Evolutionary conservation across 768 basidiomycete genomes (phyloP).

Genomic region (Termitomyces sp.): DNA sequence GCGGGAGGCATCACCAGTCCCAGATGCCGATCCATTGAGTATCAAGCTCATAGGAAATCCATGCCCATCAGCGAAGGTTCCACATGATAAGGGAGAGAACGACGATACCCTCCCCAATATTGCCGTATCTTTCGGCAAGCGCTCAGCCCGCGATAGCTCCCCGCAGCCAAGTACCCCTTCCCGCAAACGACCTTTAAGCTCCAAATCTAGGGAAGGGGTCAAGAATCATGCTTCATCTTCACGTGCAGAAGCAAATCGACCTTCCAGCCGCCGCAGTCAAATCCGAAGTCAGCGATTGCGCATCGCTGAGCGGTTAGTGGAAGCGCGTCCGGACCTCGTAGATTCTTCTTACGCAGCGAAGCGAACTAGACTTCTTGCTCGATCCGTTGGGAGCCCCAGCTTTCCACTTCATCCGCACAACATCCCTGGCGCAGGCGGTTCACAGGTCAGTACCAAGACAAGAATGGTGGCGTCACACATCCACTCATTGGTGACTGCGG

Average conservation of each 20-base stretch:
- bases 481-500: slow-evolving; percentile 23
- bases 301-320: slow-evolving; percentile 38
- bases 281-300: slow-evolving; percentile 20
- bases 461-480: neutral
- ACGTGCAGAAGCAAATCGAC: neutral
- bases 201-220: too few species aligned
- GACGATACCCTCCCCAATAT: neutral
- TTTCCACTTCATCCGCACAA: neutral
- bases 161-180: neutral
- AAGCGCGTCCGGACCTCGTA: slow-evolving; percentile 41
- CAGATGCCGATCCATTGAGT: neutral
- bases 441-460: neutral
- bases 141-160: neutral
- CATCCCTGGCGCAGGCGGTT: slow-evolving; percentile 2
- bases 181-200: neutral
- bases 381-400: slow-evolving; percentile 1
- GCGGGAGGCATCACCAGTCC: neutral
- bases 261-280: slow-evolving; percentile 9
- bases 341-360: slow-evolving; percentile 25
- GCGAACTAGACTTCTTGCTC: slow-evolving; percentile 19
- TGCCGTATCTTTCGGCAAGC: neutral
- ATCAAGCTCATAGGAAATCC: neutral
- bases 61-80: neutral
- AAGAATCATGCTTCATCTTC: neutral
- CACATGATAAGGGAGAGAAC: neutral